phyloP scores from a whole-genome alignment of 176 grass and related monocot species.

The Tillandsia leiboldiana region DNA sequence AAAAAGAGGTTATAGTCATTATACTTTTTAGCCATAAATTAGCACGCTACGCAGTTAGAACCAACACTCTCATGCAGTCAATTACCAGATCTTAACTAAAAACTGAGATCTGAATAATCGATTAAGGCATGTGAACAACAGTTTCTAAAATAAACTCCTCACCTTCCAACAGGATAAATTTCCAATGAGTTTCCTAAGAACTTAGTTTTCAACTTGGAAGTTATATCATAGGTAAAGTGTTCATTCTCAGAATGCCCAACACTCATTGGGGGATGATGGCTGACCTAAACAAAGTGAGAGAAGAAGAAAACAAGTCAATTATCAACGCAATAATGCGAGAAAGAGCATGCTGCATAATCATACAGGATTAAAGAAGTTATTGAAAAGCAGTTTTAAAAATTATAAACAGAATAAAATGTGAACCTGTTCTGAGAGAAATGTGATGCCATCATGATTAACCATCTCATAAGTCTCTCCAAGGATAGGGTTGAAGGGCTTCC shows the following conservation, averaged over 20 bases:
- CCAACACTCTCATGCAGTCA: neutral
- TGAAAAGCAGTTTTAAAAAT: slow-evolving; percentile 15
- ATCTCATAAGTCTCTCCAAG: slow-evolving; percentile 95
- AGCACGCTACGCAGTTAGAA: neutral
- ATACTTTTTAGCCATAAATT: neutral
- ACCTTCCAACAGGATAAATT: slow-evolving; percentile 95
- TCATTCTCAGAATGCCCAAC: slow-evolving; percentile 77
- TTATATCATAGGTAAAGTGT: slow-evolving; percentile 95
- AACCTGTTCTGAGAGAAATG: slow-evolving; percentile 90
- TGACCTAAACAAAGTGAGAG: slow-evolving; percentile 45
- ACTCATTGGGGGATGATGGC: slow-evolving; percentile 97
- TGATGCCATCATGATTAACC: slow-evolving; percentile 72
- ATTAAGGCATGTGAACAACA: neutral
- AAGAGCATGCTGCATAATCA: slow-evolving; percentile 3
- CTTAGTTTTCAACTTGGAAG: slow-evolving; percentile 92
- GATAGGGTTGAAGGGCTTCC: slow-evolving; percentile 99
- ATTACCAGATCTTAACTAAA: neutral
- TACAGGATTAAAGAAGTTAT: slow-evolving; percentile 6
- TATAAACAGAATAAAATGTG: slow-evolving; percentile 1
- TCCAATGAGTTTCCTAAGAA: slow-evolving; percentile 95
- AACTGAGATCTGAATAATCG: too few species aligned
- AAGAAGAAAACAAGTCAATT: slow-evolving; percentile 4
- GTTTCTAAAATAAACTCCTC: neutral
- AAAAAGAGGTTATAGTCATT: neutral
- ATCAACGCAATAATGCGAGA: slow-evolving; percentile 1